A percentile compares a stretch with the other conserved stretches of the same genome.
Conservation (phyloP, 345 rosid genomes). For the Rubroshorea leprosula region DNA sequence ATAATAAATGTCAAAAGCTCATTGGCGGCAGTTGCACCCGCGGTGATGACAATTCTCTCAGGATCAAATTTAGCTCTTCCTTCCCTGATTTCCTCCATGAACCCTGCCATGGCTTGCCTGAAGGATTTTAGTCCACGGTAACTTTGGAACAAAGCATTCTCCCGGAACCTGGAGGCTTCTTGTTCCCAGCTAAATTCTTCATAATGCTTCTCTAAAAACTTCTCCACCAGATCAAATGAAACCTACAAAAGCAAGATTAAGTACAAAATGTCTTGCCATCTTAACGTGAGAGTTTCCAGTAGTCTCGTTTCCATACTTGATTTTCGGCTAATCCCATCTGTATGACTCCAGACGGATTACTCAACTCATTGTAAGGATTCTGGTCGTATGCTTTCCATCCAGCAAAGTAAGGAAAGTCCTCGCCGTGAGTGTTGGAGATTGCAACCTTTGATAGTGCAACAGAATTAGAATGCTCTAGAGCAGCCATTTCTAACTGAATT, state of each 20-base stretch:
- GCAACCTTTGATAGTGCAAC: conserved; percentile 71
- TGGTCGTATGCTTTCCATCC: conserved; percentile 98
- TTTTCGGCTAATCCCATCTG: conserved; percentile 98
- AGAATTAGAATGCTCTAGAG: conserved; percentile 24
- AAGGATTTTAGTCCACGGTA: conserved; percentile 84
- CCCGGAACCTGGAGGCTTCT: conserved; percentile 70
- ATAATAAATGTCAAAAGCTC: too few relatives aligned
- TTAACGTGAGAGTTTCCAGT: too few relatives aligned
- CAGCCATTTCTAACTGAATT: too few relatives aligned
- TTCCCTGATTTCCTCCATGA: conserved; percentile 82
- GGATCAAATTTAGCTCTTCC: conserved; percentile 64
- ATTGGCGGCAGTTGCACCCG: too few relatives aligned
- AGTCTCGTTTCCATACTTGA: too few relatives aligned
- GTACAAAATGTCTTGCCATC: too few relatives aligned
- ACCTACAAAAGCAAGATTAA: conserved; percentile 32
- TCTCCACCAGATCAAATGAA: conserved; percentile 83
- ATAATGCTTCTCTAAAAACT: conserved; percentile 53
- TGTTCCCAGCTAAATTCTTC: conserved; percentile 64
- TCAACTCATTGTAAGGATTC: conserved; percentile 59
- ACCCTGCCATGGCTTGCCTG: conserved; percentile 88
- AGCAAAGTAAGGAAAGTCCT: conserved; percentile 91
- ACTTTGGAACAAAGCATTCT: conserved; percentile 91
- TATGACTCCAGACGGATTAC: conserved; percentile 78
- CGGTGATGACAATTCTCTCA: too few relatives aligned
- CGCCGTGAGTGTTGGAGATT: conserved; percentile 77